Percentiles rank a stretch among this genome's conserved stretches.
phyloP scores from a whole-genome alignment of 1,139 yeast genomes.

The Yamadazyma triangularis region DNA sequence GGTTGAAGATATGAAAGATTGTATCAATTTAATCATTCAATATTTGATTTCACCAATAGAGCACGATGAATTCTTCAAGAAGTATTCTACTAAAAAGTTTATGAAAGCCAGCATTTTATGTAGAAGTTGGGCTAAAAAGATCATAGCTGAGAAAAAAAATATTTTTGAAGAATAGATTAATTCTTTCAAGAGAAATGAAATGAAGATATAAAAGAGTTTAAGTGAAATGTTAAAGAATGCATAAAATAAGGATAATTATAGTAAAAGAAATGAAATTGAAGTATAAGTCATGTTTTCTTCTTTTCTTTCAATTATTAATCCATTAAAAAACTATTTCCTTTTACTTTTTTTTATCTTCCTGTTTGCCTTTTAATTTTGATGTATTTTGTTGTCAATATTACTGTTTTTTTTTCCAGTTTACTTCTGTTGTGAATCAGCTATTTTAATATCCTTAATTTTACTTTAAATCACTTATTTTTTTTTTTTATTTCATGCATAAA shows the following conservation, averaged over 20 bases:
- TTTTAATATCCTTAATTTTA: background rate
- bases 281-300: background rate
- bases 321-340: background rate
- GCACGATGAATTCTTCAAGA: conserved; percentile 91
- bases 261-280: too few species aligned
- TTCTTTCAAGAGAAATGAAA: background rate
- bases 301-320: background rate
- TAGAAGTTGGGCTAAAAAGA: conserved; percentile 84
- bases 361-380: background rate
- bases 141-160: conserved; percentile 33
- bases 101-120: conserved; percentile 89
- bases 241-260: too few species aligned
- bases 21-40: conserved; percentile 70
- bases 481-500: background rate
- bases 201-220: background rate
- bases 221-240: too few species aligned
- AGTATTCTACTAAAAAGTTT: conserved; percentile 86
- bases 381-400: background rate
- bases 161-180: conserved; percentile 15
- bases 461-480: too few species aligned
- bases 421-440: background rate
- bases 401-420: too few species aligned
- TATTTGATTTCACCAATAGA: conserved; percentile 80
- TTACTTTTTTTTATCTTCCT: background rate
- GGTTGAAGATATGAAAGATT: conserved; percentile 64